Evolutionary conservation across 345 rosid species (phyloP), one percentile per base, ranked within the genome.

Genomic region (Lagerstroemia speciosa): DNA sequence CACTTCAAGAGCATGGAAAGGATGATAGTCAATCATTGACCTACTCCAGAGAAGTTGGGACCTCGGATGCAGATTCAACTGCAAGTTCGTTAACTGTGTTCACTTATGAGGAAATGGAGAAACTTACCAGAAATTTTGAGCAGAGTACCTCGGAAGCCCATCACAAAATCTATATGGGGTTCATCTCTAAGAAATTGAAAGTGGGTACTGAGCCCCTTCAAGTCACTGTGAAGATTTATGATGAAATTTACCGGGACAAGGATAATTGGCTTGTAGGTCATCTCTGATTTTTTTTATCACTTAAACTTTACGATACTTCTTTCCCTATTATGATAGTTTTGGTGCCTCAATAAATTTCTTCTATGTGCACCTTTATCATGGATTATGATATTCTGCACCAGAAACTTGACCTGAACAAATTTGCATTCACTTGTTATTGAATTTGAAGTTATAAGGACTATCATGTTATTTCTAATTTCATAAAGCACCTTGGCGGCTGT

Each of bases 181-280:
- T 31, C 20, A 61, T 61, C 17, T 29, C 64, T 14, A 61, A 61
- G 43, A 43, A 63, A 33, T 31, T 63, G 43, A 29, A 20, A 27
- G 7, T 19, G 43, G 41, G 26, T 24, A 3, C 27, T n/a, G 43
- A n/a, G 40, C 66, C 41, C 24, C 66, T 30, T 19, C 66, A 63
- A 63, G 66, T 63, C 26, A 5, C 66, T 63, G 66, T 63, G 12
- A 63, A 63, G 40, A 31, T 19, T 36, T 63, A 34, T 34, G 43
- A 63, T 63, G 66, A 37, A 24, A 6, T 20, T 22, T 63, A 12
- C 19, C 14, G 34, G 34, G 43, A 37, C 66, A 63, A 63, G 24
- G 27, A 31, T 5, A 36, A 63, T 33, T 34, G 43, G 66, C 43
- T 33, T 33, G 26, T 63, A 63, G 10, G 66, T 63, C 43, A 63